Evolutionary conservation across 148 eudicot species (phyloP).

Genomic region (Nyssa sinensis): DNA sequence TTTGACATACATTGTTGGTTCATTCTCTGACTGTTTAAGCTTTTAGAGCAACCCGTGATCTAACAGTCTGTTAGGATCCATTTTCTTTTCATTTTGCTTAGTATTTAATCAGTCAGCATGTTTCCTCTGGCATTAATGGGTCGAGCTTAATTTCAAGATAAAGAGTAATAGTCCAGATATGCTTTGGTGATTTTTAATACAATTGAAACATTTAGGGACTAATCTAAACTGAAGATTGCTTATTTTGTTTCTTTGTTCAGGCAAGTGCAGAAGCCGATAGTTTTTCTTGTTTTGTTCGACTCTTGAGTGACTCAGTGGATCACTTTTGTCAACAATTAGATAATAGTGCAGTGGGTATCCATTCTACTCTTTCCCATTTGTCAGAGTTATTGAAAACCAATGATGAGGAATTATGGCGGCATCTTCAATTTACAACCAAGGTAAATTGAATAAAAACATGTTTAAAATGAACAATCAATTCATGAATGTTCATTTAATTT

Average conservation of each 20-base stretch:
- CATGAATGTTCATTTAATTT: background rate
- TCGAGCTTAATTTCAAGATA: background rate
- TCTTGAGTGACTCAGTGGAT: constrained; percentile 61
- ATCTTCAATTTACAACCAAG: constrained; percentile 59
- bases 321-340: constrained; percentile 73
- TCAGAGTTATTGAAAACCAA: constrained; percentile 46
- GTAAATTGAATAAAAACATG: constrained; percentile 15
- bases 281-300: constrained; percentile 57
- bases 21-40: too few relatives aligned
- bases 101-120: background rate
- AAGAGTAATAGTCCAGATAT: background rate
- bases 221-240: background rate
- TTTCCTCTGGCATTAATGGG: background rate
- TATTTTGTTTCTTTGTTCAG: constrained; percentile 28
- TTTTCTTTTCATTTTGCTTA: too few relatives aligned
- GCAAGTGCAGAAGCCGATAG: constrained; percentile 68
- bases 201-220: too few relatives aligned
- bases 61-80: too few relatives aligned
- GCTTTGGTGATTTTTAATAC: background rate
- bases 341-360: constrained; percentile 60
- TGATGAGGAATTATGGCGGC: constrained; percentile 65
- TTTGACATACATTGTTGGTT: too few relatives aligned
- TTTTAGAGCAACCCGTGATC: too few relatives aligned
- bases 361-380: constrained; percentile 57
- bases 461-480: background rate